A percentile compares a stretch with the other conserved stretches of the same genome.
These are phyloP conservation scores for Claviceps sp. DNA, from an alignment of 2,329 filamentous ascomycete genomes.

Conservation along the genomic window DNA sequence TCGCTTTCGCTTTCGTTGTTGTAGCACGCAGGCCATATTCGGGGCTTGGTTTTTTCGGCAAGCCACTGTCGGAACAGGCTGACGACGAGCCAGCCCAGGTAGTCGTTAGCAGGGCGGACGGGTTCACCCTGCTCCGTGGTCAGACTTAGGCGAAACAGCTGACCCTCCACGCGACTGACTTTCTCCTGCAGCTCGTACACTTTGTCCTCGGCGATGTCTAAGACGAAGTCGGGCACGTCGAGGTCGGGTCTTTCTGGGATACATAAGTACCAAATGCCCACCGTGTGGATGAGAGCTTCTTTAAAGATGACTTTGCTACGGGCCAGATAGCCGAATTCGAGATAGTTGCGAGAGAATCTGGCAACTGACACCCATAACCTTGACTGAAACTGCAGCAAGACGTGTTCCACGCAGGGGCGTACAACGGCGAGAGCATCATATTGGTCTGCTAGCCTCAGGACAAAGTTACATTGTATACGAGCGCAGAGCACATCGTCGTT, in stretches of 20 bases:
- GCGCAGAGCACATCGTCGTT: slow-evolving; percentile 79
- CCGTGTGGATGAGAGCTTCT: slow-evolving; percentile 83
- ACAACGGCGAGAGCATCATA: slow-evolving; percentile 85
- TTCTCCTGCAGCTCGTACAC: slow-evolving; percentile 81
- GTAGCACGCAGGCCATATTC: slow-evolving; percentile 27
- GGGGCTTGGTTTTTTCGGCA: slow-evolving; percentile 73
- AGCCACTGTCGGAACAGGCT: slow-evolving; percentile 87
- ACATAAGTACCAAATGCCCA: slow-evolving; percentile 78
- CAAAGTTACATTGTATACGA: slow-evolving; percentile 85
- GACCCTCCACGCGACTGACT: slow-evolving; percentile 65
- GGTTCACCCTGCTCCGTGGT: slow-evolving; percentile 71
- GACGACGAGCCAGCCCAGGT: slow-evolving; percentile 80
- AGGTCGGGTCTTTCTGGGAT: slow-evolving; percentile 64
- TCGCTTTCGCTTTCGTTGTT: neutral
- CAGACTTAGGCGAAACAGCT: slow-evolving; percentile 68
- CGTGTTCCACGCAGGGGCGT: slow-evolving; percentile 82
- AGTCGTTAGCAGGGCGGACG: slow-evolving; percentile 64
- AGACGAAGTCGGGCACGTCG: slow-evolving; percentile 58
- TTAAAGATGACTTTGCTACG: slow-evolving; percentile 73
- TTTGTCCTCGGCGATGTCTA: slow-evolving; percentile 90
- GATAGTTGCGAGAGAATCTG: slow-evolving; percentile 72
- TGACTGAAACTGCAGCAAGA: slow-evolving; percentile 81
- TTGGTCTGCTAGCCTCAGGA: slow-evolving; percentile 85
- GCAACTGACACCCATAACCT: slow-evolving; percentile 92
- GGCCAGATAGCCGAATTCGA: slow-evolving; percentile 78